Base-by-base conservation (phyloP, 2,329 filamentous ascomycete genomes). In the Aureobasidium sp. region DNA sequence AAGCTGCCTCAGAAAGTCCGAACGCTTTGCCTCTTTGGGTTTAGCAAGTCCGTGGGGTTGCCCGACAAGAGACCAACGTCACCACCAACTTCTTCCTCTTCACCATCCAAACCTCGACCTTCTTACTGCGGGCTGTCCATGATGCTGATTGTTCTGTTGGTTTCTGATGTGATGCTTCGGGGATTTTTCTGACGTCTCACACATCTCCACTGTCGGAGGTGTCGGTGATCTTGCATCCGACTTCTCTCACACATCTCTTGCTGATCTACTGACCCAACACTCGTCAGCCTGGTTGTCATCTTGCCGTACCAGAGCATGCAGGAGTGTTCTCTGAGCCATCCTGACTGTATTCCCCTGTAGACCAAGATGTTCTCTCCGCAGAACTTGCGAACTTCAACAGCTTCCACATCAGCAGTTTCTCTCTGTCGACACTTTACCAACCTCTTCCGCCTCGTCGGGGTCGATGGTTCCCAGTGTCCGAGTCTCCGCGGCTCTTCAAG, bases 1-100 rank as follows among this genome's bases (percentile, higher is more conserved):
- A 58, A 65, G 62, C 51, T 55, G 51, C 61, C 50, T 56, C 53
- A 50, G 23, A 40, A 65, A 58, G 62, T 65, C 62, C 62, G 62
- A 64, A 58, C 53, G 62, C 62, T 25, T 40, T 58, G 7, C 62
- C 62, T 29, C 2, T 42, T 50, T 20, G 9, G 33, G 62, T 18
- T 15, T 65, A 56, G 53, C 33, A 29, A 42, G 43, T 65, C 51
- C 53, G 62, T 56, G 53, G 62, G 62, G 62, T 65, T 31, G 29
- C 27, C 53, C 62, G 33, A 50, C 20, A 58, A 29, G 20, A 25
- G 25, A 29, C 11, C 18, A 16, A 50, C 62, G 51, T 65, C 62
- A 65, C 53, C 20, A 15, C 20, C 42, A 31, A 43, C 29, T 42
- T 23, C 23, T 47, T 31, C n/a, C n/a, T n/a, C 1, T 51, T 16